Evolutionary conservation across 345 rosid species (phyloP), one percentile per base, ranked within the genome.

Genomic region (Salix suchowensis): DNA sequence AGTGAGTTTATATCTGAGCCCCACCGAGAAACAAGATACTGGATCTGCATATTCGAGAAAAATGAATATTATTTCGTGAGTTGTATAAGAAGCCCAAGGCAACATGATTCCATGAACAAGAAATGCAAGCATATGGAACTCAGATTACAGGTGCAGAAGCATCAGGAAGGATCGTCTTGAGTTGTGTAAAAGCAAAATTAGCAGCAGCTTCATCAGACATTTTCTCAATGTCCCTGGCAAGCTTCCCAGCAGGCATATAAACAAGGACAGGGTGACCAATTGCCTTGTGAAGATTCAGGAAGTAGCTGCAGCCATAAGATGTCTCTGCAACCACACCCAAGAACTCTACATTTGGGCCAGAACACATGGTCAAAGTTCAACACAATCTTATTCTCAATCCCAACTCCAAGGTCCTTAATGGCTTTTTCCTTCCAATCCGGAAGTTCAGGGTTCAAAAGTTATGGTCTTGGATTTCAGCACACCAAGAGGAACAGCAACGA

Each of bases 341-440:
- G 84, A 93, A 96, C 90, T 96, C 99, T 65, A 96, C 99, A 68
- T 93, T 93, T 12, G 99, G 99, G 98, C 98, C 99, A 96, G 78
- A 96, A 96, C 72, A 96, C 98, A 55, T 89, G 85, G 60, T 89
- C 94, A 23, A 96, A 96, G 74, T 91, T 96, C 78, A 93, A 76
- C 26, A 86, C 74, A 68, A 96, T 89, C 87, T 96, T 93, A 79
- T 96, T 96, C 85, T 96, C 98, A 66, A 91, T 88, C 39, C 99
- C 99, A 79, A 96, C 91, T 36, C 99, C 99, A 2, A 96, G 90
- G 50, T 91, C 92, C 1, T 87, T 77, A 75, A 96, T 93, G n/a
- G 98, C 98, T 67, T 87, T 89, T 86, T 93, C 94, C 82, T 96
- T 96, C 97, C 99, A 96, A 34, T 90, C 94, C 9, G 98, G 98